These are phyloP conservation scores for Neonectria faginata DNA, from an alignment of 2,329 filamentous ascomycete genomes.

Conservation along the genomic window DNA sequence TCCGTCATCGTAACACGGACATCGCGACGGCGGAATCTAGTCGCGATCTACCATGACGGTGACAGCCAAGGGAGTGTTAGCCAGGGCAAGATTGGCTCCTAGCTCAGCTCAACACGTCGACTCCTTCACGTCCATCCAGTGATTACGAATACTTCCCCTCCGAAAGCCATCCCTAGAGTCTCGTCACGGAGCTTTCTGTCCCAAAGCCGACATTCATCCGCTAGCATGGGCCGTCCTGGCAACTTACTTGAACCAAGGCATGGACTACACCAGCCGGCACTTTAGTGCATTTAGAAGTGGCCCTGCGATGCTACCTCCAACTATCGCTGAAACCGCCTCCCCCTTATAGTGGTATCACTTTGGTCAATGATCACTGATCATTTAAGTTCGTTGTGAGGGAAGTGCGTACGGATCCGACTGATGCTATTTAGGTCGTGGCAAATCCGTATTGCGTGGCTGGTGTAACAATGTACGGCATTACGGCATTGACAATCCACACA, in stretches of 20 bases:
- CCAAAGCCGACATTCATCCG: conserved; percentile 8
- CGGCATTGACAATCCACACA: background rate
- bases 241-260: conserved; percentile 2
- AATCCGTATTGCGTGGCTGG: background rate
- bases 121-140: background rate
- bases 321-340: conserved; percentile 18
- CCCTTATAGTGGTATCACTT: background rate
- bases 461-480: background rate
- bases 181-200: background rate
- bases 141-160: background rate
- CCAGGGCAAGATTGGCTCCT: background rate
- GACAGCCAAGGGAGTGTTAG: background rate
- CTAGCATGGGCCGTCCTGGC: background rate
- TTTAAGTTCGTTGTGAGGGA: background rate
- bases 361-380: background rate
- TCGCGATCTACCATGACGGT: background rate
- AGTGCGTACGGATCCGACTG: background rate
- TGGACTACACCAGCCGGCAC: conserved; percentile 3
- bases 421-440: background rate
- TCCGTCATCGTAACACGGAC: background rate
- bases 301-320: conserved; percentile 8
- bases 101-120: background rate
- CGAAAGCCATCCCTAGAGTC: background rate
- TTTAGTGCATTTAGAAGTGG: conserved; percentile 11
- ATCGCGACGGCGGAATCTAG: background rate